phyloP scores from a whole-genome alignment of 2,329 filamentous ascomycete species.

The Cercospora citrullina region DNA sequence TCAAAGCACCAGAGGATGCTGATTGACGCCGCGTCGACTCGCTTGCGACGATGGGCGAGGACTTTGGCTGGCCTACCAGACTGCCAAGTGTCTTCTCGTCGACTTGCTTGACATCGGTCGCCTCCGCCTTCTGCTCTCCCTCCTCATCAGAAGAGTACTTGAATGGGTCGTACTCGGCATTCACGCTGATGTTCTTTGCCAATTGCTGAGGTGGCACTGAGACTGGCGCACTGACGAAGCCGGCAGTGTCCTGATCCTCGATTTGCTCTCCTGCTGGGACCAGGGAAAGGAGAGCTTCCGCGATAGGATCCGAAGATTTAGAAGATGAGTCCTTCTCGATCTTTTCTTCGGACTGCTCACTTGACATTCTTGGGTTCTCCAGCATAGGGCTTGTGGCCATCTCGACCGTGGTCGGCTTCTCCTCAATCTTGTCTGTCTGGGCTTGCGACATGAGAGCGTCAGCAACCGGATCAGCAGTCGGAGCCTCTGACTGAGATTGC shows the following conservation, averaged over 20 bases:
- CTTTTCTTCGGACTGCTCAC: constrained; percentile 1
- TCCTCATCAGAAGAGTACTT: constrained; percentile 5
- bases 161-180: constrained; percentile 11
- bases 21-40: background rate
- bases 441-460: constrained; percentile 12
- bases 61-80: constrained; percentile 5
- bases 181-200: background rate
- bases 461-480: constrained; percentile 6
- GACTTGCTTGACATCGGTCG: background rate
- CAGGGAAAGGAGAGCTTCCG: background rate
- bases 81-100: constrained; percentile 7
- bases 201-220: constrained; percentile 1
- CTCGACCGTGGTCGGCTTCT: background rate
- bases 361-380: constrained; percentile 9
- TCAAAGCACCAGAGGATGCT: background rate
- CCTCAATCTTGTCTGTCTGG: background rate
- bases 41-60: constrained; percentile 1
- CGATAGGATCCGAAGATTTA: background rate
- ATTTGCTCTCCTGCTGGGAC: constrained; percentile 8
- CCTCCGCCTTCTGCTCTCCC: background rate
- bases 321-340: background rate
- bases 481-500: constrained; percentile 7
- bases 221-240: constrained; percentile 9
- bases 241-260: constrained; percentile 6
- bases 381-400: constrained; percentile 8